Percentiles rank a stretch among this genome's conserved stretches.
Conservation (phyloP, 2,329 filamentous ascomycete species). For the Rhexocercosporidium sp. region DNA sequence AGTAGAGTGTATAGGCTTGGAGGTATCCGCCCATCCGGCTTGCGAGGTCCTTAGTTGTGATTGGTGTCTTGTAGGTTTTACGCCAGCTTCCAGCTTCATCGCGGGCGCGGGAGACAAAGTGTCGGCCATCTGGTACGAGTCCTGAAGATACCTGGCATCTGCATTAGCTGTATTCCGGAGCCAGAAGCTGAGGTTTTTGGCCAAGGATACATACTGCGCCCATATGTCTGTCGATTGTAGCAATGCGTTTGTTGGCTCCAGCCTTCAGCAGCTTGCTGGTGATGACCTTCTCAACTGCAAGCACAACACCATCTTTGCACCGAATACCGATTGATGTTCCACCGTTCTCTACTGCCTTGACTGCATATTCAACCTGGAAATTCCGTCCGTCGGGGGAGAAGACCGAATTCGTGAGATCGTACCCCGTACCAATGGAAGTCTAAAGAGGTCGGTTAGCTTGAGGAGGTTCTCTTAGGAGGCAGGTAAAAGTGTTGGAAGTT, state of each 20-base stretch:
- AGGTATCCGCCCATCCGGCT: slow-evolving; percentile 94
- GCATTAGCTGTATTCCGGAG: slow-evolving; percentile 21
- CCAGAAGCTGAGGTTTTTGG: neutral
- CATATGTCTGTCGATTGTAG: slow-evolving; percentile 90
- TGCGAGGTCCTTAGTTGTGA: slow-evolving; percentile 85
- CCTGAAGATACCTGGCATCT: slow-evolving; percentile 85
- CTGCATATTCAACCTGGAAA: slow-evolving; percentile 98
- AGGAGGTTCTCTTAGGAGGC: neutral
- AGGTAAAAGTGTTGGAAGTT: neutral
- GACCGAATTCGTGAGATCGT: slow-evolving; percentile 99
- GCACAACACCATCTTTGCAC: slow-evolving; percentile 95
- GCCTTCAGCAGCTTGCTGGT: slow-evolving; percentile 94
- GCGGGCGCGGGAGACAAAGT: slow-evolving; percentile 92
- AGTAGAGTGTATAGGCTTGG: slow-evolving; percentile 97
- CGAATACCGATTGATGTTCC: slow-evolving; percentile 95
- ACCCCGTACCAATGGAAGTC: slow-evolving; percentile 99
- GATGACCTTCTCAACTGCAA: slow-evolving; percentile 96
- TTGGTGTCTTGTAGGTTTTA: slow-evolving; percentile 91
- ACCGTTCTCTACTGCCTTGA: slow-evolving; percentile 98
- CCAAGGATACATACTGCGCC: slow-evolving; percentile 73
- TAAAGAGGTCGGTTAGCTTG: slow-evolving; percentile 48
- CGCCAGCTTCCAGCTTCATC: slow-evolving; percentile 94
- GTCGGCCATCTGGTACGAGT: slow-evolving; percentile 90
- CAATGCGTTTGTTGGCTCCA: slow-evolving; percentile 95
- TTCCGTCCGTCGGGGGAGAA: slow-evolving; percentile 99